Evolutionary conservation across 345 rosid genomes (phyloP).

Genomic region (Lepidium africanum): DNA sequence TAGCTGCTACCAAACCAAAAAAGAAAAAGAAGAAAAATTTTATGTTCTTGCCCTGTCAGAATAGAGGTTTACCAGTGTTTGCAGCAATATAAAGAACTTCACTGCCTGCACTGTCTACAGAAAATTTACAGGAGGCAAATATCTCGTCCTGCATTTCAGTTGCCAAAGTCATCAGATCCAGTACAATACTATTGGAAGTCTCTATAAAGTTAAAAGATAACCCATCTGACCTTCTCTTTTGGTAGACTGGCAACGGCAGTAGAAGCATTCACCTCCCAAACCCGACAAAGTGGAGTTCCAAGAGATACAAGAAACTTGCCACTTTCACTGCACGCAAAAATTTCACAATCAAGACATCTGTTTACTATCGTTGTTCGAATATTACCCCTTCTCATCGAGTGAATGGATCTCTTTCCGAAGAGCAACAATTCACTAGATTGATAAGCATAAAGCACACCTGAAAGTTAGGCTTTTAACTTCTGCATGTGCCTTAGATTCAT

Average conservation of each 20-base stretch:
- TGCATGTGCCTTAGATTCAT: constrained; percentile 60
- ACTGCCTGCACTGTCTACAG: constrained; percentile 35
- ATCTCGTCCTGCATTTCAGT: constrained; percentile 56
- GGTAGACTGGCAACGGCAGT: constrained; percentile 52
- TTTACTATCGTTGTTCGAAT: background rate
- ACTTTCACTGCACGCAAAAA: constrained; percentile 50
- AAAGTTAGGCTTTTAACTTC: constrained; percentile 63
- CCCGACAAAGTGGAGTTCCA: constrained; percentile 71
- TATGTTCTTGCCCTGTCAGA: background rate
- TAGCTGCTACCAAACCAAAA: background rate
- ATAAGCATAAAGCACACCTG: constrained; percentile 43
- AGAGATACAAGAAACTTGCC: constrained; percentile 78
- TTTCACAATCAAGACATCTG: constrained; percentile 13
- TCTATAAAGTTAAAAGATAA: background rate
- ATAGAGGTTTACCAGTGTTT: constrained; percentile 48
- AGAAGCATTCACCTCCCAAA: constrained; percentile 72
- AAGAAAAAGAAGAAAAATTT: background rate
- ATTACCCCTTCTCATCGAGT: background rate
- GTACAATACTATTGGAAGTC: background rate
- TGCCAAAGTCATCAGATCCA: constrained; percentile 11
- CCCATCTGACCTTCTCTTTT: constrained; percentile 45
- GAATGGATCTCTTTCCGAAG: background rate
- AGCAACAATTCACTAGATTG: background rate
- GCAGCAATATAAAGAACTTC: constrained; percentile 65
- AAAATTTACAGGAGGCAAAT: constrained; percentile 77